phyloP scores from a whole-genome alignment of 768 basidiomycete genomes.

The Polyporus arcularius region DNA sequence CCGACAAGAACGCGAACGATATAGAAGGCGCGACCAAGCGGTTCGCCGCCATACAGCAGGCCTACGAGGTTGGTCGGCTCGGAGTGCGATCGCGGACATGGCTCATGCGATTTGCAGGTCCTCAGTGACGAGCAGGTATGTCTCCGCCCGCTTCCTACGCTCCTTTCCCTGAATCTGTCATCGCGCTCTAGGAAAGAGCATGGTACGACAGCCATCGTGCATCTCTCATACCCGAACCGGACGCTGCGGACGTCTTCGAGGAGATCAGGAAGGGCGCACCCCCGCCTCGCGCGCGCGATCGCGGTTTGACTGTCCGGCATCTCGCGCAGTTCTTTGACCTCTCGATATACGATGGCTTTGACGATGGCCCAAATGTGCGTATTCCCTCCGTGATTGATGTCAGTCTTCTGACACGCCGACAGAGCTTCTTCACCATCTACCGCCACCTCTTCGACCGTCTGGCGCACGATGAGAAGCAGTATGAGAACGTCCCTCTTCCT shows the following conservation, averaged over 20 bases:
- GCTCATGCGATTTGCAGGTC: constrained; percentile 49
- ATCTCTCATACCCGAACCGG: constrained; percentile 76
- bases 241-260: constrained; percentile 82
- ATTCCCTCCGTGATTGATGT: neutral
- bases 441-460: constrained; percentile 84
- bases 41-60: constrained; percentile 89
- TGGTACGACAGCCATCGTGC: constrained; percentile 97
- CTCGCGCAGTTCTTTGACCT: constrained; percentile 83
- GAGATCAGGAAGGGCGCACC: constrained; percentile 74
- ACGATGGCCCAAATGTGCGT: constrained; percentile 62
- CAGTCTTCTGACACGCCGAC: constrained; percentile 1
- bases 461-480: constrained; percentile 72
- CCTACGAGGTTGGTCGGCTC: constrained; percentile 78
- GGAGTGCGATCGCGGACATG: neutral
- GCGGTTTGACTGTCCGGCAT: constrained; percentile 80
- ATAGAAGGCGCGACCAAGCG: constrained; percentile 83
- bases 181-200: constrained; percentile 79
- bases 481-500: constrained; percentile 60
- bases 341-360: constrained; percentile 63
- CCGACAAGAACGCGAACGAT: constrained; percentile 85
- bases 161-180: neutral
- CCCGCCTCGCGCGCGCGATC: constrained; percentile 56
- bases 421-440: constrained; percentile 93
- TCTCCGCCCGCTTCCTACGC: neutral
- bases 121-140: constrained; percentile 92